phyloP scores from a whole-genome alignment of 2,329 filamentous ascomycete genomes.

The Didymella pomorum region DNA sequence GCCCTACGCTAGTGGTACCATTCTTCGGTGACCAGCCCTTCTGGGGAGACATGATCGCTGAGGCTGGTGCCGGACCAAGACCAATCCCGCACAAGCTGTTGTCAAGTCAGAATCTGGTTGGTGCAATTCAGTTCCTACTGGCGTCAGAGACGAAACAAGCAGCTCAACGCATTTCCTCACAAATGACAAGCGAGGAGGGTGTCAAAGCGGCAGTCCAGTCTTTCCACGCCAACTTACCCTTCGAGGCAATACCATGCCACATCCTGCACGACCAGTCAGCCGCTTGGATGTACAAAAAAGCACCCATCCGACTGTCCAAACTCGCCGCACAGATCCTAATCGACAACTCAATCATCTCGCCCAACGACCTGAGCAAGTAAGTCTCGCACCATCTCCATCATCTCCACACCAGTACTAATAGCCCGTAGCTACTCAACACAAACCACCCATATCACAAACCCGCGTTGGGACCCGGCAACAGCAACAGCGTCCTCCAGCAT shows the following conservation, averaged over 20 bases:
- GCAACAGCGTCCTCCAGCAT: constrained; percentile 67
- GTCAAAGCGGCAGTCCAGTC: constrained; percentile 34
- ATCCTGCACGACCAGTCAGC: constrained; percentile 33
- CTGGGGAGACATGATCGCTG: constrained; percentile 42
- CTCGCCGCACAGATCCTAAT: constrained; percentile 36
- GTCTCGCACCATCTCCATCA: constrained; percentile 6
- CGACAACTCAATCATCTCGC: constrained; percentile 25
- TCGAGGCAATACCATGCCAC: constrained; percentile 35
- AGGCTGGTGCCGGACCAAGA: constrained; percentile 39
- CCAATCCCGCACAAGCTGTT: constrained; percentile 38
- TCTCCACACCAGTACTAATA: background rate
- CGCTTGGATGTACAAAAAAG: constrained; percentile 34
- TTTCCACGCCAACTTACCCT: constrained; percentile 39
- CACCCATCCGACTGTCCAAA: constrained; percentile 30
- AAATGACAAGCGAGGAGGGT: constrained; percentile 37
- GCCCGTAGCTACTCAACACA: constrained; percentile 27
- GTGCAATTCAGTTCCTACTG: constrained; percentile 36
- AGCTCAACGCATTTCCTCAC: constrained; percentile 30
- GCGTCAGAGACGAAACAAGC: constrained; percentile 24
- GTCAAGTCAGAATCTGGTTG: constrained; percentile 31
- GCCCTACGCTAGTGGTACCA: constrained; percentile 79
- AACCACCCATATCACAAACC: constrained; percentile 44
- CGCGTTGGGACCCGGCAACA: constrained; percentile 69
- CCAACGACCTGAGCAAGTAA: constrained; percentile 31
- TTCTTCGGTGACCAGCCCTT: constrained; percentile 63